Evolutionary conservation across 495 filamentous ascomycete genomes (phyloP).

Genomic region (Penicillium parvum): DNA sequence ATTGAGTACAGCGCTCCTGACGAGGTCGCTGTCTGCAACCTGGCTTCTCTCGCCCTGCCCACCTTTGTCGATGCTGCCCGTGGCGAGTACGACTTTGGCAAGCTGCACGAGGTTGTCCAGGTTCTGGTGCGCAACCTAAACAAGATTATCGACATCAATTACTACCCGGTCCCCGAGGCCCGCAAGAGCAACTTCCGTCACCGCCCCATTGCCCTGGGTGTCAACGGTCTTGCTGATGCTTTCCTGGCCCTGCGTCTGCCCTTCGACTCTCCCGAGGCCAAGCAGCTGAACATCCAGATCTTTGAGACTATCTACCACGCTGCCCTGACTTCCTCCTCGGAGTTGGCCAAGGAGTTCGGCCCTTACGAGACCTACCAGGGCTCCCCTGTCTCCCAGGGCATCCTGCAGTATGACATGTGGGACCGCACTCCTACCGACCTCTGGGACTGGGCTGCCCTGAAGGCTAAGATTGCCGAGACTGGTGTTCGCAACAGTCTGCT

Average conservation of each 20-base stretch:
- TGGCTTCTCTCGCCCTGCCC: slow-evolving; percentile 89
- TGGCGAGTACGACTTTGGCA: slow-evolving; percentile 86
- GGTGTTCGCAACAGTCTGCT: slow-evolving; percentile 93
- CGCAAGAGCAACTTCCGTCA: slow-evolving; percentile 92
- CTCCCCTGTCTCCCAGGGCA: slow-evolving; percentile 89
- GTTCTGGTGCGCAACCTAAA: slow-evolving; percentile 91
- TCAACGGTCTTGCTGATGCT: slow-evolving; percentile 97
- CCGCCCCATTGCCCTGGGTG: slow-evolving; percentile 89
- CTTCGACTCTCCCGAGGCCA: slow-evolving; percentile 92
- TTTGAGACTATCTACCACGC: slow-evolving; percentile 99
- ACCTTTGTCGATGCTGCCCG: slow-evolving; percentile 79
- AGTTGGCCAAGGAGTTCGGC: slow-evolving; percentile 77
- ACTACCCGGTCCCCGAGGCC: slow-evolving; percentile 94
- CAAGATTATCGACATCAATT: slow-evolving; percentile 95
- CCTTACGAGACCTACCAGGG: slow-evolving; percentile 87
- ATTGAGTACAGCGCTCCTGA: slow-evolving; percentile 95
- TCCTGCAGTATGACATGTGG: slow-evolving; percentile 99
- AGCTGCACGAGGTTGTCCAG: slow-evolving; percentile 87
- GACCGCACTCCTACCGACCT: slow-evolving; percentile 85
- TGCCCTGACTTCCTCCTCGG: slow-evolving; percentile 81
- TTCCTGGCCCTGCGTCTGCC: slow-evolving; percentile 96
- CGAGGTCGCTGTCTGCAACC: slow-evolving; percentile 97
- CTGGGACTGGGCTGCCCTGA: slow-evolving; percentile 92
- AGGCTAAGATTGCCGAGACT: slow-evolving; percentile 83
- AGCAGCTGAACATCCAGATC: slow-evolving; percentile 93